Base-by-base conservation (phyloP, 169 alveolate species). In the Plasmodium gaboni region DNA sequence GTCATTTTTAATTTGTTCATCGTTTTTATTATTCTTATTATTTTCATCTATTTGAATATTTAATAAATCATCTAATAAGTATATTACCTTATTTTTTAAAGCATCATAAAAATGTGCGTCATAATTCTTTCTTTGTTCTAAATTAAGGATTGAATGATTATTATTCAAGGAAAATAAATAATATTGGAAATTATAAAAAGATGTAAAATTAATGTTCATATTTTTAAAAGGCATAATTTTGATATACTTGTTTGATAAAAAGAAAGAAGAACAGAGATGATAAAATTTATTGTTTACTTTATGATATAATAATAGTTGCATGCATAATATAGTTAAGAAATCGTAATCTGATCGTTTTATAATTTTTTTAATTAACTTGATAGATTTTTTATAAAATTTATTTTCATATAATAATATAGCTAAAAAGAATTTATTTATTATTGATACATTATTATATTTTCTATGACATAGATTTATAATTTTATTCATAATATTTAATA, bases 401-500 rank as follows among this genome's bases (percentile, higher is more conserved):
- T 68, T 67, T 83, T 83, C 91, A 83, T 19, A 83, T 55, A 83
- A 68, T 67, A 83, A 55, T 53, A 83, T 46, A 8, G 91, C 80
- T 63, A 83, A 67, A 24, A 83, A 83, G 32, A 83, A 83, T 69
- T 83, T 83, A 57, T 83, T 67, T 67, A 83, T 68, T 26, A 68
- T 32, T 12, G 80, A 42, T 10, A 68, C 44, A 63, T 83, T 83
- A 26, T 71, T 59, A 50, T 83, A 44, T 55, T 83, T 83, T 59
- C 83, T 13, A 53, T 38, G 3, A 83, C 73, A 83, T 51, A 83
- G 44, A 83, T 83, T 50, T 48, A 63, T 83, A 17, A 83, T 68
- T 83, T 83, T 83, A 68, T 83, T 68, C 80, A 67, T 83, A 83
- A 83, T 83, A 42, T 71, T 83, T 19, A 83, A 55, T 15, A 83